These are phyloP conservation scores for Clitoria ternatea DNA, from an alignment of 306 rosid species.

Conservation along the genomic window DNA sequence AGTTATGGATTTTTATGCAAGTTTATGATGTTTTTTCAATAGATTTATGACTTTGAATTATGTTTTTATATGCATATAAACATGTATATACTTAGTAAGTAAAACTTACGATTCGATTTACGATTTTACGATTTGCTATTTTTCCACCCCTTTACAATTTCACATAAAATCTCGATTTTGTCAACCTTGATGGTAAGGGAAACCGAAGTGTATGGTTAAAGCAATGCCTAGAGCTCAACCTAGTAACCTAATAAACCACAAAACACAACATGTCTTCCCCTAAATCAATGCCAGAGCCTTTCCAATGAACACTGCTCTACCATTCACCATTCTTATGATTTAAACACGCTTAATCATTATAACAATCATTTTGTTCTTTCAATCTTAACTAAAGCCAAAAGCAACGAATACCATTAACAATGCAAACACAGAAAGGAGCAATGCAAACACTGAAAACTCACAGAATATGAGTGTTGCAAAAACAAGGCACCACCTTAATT, in stretches of 20 bases:
- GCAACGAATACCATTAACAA: neutral
- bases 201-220: neutral
- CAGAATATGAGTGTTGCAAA: constrained; percentile 31
- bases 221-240: neutral
- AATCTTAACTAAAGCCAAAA: neutral
- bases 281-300: neutral
- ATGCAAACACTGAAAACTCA: constrained; percentile 32
- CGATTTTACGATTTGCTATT: no score
- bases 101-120: no score
- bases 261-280: neutral
- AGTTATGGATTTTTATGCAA: no score
- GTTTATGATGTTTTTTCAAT: no score
- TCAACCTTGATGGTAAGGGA: no score
- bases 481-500: constrained; percentile 75
- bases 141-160: no score
- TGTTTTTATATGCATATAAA: no score
- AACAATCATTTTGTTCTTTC: neutral
- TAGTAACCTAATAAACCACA: neutral
- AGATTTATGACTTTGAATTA: no score
- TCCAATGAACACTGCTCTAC: neutral
- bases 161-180: no score
- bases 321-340: neutral
- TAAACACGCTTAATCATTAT: neutral
- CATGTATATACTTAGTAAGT: no score
- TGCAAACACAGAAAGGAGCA: neutral